These are phyloP conservation scores for Suillus variegatus DNA, from an alignment of 768 basidiomycete genomes.

Conservation along the genomic window DNA sequence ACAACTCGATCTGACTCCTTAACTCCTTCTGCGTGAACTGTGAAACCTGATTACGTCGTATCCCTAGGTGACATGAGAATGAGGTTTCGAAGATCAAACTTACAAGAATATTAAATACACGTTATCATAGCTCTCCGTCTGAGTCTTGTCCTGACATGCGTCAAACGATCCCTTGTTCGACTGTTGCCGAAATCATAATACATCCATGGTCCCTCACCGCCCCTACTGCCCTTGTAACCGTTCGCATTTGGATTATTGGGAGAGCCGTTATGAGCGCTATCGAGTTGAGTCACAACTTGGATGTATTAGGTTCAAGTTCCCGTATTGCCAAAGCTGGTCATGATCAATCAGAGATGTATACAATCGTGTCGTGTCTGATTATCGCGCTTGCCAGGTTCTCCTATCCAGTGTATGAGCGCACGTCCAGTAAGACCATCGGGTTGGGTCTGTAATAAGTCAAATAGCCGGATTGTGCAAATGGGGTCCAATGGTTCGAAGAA, in stretches of 20 bases:
- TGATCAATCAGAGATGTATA: neutral
- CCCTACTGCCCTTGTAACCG: conserved; percentile 36
- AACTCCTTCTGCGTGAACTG: conserved; percentile 30
- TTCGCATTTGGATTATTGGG: conserved; percentile 15
- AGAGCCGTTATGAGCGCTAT: conserved; percentile 1
- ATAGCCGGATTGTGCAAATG: neutral
- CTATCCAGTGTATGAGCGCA: neutral
- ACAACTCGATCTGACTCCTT: neutral
- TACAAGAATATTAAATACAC: conserved; percentile 46
- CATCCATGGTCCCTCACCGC: conserved; percentile 52
- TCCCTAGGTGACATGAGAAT: conserved; percentile 31
- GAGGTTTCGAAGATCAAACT: conserved; percentile 9
- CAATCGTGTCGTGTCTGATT: neutral
- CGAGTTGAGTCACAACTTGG: neutral
- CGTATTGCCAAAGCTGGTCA: neutral
- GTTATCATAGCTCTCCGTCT: conserved; percentile 36
- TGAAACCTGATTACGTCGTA: conserved; percentile 47
- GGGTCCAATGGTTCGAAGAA: neutral
- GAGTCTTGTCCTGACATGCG: conserved; percentile 28
- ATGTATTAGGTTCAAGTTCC: neutral
- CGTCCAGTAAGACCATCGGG: neutral
- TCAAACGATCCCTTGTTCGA: conserved; percentile 49
- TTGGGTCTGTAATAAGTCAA: neutral
- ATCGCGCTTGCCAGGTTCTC: neutral
- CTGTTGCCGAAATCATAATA: conserved; percentile 27